Base-by-base conservation (phyloP, 1,284 basidiomycete genomes). In the Heterobasidion occidentale region DNA sequence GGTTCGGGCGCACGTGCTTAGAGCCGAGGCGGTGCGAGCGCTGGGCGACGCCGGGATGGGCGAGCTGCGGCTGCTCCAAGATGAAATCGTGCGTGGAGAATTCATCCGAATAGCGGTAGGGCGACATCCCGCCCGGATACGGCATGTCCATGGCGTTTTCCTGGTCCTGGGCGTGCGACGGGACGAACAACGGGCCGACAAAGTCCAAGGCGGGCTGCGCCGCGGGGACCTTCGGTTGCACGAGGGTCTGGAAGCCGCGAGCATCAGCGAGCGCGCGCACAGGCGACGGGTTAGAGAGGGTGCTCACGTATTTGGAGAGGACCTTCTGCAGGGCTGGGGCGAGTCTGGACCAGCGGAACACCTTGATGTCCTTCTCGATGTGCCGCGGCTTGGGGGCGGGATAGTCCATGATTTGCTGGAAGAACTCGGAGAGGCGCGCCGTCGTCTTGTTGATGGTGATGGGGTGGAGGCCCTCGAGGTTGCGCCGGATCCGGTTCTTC, bases 321-420 rank as follows among this genome's bases (percentile, higher is more conserved):
- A 98, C 94, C 75, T 97, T 98, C 61, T 92, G 87, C 58, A 98
- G 72, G 0, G 94, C 93, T 58, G 85, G 80, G 7, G 80, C 81
- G 11, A 98, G 77, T 52, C 86, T 76, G 48, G 80, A 81, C 95
- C 95, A 98, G n/a, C 88, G 85, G 67, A 98, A 98, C 2, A 98
- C 94, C 73, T 98, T 98, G 68, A 98, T 81, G 66, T 97, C 94
- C 78, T 98, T 98, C 70, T 98, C 95, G 60, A 98, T 98, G 70
- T 96, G 95, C 54, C 96, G 79, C 6, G 95, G 95, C 70, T 93
- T 94, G 2, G 95, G 95, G 56, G 90, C 84, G 0, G 92, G 91
- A 67, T 97, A 96, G 56, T 90, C 85, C 95, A 98, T 98, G 73
- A 98, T 94, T 61, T 86, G 80, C 71, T 91, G 87, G 78, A 98